Base-by-base conservation (phyloP, 805 yeast species). In the Candida xyloterini region DNA sequence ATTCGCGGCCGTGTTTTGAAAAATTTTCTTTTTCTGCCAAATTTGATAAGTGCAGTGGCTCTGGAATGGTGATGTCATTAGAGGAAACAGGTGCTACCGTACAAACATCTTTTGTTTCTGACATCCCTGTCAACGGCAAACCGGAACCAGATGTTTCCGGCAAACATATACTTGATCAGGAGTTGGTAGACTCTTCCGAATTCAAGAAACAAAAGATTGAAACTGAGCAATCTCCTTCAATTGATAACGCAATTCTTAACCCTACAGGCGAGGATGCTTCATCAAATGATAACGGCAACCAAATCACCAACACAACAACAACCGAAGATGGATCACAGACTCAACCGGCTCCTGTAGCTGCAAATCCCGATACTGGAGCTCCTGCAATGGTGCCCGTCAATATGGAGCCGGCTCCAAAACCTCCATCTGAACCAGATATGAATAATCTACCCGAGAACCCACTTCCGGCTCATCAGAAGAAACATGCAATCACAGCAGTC, bases 391-490 rank as follows among this genome's bases (percentile, higher is more conserved):
- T 55, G 18, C 47, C 56, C n/a, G 46, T 46, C 23, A 63, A 57
- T 8, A 55, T 65, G 60, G 62, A 54, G 10, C 88, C 93, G 2
- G 91, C 90, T 3, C 90, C 93, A 10, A 74, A 77, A 42, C 93
- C 93, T 1, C 76, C 84, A 1, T 56, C 70, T 3, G 89, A 83
- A 56, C 88, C 90, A 0, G 89, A 82, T 53, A 74, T 81, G 81
- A 55, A 76, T 53, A 79, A 81, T 49, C 67, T 84, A 16, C 86
- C 91, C 2, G 68, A 52, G 10, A 56, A 70, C 47, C 91, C 95
- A 13, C 66, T 85, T 51, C 91, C 93, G 18, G 70, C 74, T 36
- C 97, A 93, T 63, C 98, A 93, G 64, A 74, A 76, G 52, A 84
- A 83, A 56, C 90, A 82, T 56, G 87, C 91, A 1, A 51, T 77